These are phyloP conservation scores for Lotmaria passim DNA, from an alignment of 208 protist genomes.

Conservation along the genomic window DNA sequence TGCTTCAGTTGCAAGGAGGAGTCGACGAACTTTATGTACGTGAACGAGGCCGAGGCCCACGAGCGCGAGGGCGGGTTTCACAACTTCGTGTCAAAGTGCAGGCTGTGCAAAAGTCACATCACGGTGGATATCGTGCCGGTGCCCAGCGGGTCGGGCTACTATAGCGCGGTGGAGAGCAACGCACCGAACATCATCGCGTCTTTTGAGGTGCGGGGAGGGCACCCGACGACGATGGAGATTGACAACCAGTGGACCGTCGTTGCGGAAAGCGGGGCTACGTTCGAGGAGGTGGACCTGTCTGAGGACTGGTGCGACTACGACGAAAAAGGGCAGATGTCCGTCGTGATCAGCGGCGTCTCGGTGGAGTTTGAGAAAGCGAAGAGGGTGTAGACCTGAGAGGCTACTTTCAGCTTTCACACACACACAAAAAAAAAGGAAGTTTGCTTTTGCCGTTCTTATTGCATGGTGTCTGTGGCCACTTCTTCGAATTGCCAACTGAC, in stretches of 20 bases:
- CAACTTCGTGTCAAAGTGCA: slow-evolving; percentile 61
- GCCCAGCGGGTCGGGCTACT: slow-evolving; percentile 16
- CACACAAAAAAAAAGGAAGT: not conserved
- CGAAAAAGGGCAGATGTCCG: slow-evolving; percentile 33
- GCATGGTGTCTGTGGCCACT: too few species aligned
- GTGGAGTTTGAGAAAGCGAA: slow-evolving; percentile 51
- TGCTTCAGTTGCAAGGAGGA: slow-evolving; percentile 66
- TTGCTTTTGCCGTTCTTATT: not conserved
- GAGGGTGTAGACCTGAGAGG: slow-evolving; percentile 32
- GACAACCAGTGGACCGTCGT: slow-evolving; percentile 67
- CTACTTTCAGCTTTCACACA: not conserved
- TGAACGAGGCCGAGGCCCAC: slow-evolving; percentile 48
- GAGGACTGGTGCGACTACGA: slow-evolving; percentile 83
- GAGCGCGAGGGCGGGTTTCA: slow-evolving; percentile 63
- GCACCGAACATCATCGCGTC: slow-evolving; percentile 29
- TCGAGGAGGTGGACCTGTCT: slow-evolving; percentile 65
- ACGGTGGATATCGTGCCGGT: slow-evolving; percentile 42
- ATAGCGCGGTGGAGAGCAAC: slow-evolving; percentile 19
- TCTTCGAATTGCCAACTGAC: not conserved
- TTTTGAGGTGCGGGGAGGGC: slow-evolving; percentile 73
- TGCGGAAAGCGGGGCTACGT: slow-evolving; percentile 30
- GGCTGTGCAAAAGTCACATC: slow-evolving; percentile 57
- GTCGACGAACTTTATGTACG: slow-evolving; percentile 51
- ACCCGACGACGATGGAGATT: slow-evolving; percentile 62
- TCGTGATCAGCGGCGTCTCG: slow-evolving; percentile 47